A percentile compares a stretch with the other conserved stretches of the same genome.
Evolutionary conservation across 495 filamentous ascomycete species (phyloP).

Genomic region (Chaetomidium leptoderma): DNA sequence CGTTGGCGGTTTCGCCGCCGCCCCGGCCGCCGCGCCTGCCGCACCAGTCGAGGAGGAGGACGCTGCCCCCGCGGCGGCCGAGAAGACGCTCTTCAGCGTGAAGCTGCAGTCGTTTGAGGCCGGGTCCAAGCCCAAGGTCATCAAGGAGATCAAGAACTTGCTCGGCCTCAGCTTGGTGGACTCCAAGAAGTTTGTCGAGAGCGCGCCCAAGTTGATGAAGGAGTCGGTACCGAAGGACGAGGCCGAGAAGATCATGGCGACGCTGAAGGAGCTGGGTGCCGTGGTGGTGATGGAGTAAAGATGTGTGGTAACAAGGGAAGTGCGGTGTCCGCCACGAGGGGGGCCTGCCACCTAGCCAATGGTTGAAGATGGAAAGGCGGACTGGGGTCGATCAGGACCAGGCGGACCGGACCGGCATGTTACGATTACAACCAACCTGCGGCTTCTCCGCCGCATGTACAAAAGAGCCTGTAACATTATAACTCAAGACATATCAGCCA

Average conservation of each 20-base stretch:
- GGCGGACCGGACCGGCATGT: slow-evolving; percentile 21
- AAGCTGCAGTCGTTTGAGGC: slow-evolving; percentile 89
- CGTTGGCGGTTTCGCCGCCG: slow-evolving; percentile 71
- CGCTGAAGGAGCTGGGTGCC: slow-evolving; percentile 86
- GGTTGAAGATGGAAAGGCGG: slow-evolving; percentile 7
- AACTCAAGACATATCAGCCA: slow-evolving; percentile 20
- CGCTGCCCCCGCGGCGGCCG: slow-evolving; percentile 76
- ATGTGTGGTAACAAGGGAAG: not conserved
- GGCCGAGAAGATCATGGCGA: slow-evolving; percentile 94
- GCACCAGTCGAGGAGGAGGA: slow-evolving; percentile 65
- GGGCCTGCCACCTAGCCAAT: not conserved
- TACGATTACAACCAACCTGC: slow-evolving; percentile 21
- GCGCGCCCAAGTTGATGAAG: slow-evolving; percentile 96
- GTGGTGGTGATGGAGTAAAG: slow-evolving; percentile 83
- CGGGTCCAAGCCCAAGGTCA: slow-evolving; percentile 89
- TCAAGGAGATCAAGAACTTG: slow-evolving; percentile 98
- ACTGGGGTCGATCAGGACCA: slow-evolving; percentile 3
- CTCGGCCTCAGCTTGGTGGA: slow-evolving; percentile 94
- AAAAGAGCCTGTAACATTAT: slow-evolving; percentile 37
- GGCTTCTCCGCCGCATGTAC: slow-evolving; percentile 28
- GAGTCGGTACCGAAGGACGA: slow-evolving; percentile 98
- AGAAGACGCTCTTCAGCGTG: slow-evolving; percentile 96
- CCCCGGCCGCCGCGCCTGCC: slow-evolving; percentile 50
- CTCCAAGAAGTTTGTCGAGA: slow-evolving; percentile 99
- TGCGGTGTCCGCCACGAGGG: not conserved